Percentiles rank a stretch among this genome's conserved stretches.
phyloP scores from a whole-genome alignment of 208 protist species.

The Kentomonas sorsogonicus region DNA sequence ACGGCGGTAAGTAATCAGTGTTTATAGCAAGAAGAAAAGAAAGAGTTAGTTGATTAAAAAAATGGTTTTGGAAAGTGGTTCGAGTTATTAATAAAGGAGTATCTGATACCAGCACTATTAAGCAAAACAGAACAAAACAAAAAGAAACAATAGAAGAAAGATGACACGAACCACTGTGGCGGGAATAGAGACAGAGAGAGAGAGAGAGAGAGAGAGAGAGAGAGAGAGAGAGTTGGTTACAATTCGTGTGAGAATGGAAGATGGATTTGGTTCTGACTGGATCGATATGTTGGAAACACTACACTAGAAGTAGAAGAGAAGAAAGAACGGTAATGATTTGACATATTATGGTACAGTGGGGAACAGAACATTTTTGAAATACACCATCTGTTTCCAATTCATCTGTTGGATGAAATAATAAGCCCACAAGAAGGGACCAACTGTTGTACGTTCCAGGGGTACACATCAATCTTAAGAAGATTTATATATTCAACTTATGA shows the following conservation, averaged over 20 bases:
- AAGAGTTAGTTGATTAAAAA: too few species aligned
- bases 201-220: background rate
- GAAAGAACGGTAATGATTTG: slow-evolving; percentile 1
- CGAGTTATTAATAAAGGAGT: too few species aligned
- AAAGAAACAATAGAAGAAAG: slow-evolving; percentile 5
- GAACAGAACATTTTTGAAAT: too few species aligned
- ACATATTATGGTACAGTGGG: background rate
- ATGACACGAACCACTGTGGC: background rate
- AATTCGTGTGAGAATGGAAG: background rate
- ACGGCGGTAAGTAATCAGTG: too few species aligned
- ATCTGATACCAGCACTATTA: background rate
- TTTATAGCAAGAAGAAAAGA: background rate
- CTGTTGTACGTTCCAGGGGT: too few species aligned
- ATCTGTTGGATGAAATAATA: too few species aligned
- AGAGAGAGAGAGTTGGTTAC: background rate
- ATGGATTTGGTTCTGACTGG: background rate
- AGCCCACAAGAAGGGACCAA: too few species aligned
- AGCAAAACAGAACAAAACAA: slow-evolving; percentile 9
- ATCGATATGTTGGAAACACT: background rate
- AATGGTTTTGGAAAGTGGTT: too few species aligned
- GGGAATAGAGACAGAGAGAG: background rate
- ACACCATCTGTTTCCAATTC: too few species aligned
- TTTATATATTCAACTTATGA: too few species aligned
- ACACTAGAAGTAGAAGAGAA: background rate
- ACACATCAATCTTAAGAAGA: too few species aligned